phyloP scores from a whole-genome alignment of 345 rosid genomes.

The Anacardium occidentale region DNA sequence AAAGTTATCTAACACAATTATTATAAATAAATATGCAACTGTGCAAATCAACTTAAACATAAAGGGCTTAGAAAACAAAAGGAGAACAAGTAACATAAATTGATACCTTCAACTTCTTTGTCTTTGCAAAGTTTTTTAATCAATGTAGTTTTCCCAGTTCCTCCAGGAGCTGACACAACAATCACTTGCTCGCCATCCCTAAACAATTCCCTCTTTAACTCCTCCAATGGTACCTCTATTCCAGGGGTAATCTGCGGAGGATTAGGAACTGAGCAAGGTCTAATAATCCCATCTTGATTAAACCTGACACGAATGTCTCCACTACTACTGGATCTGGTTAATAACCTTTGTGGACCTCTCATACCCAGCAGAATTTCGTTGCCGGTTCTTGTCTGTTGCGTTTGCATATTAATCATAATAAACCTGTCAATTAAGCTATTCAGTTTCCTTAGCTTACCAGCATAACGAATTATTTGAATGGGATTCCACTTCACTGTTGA shows the following conservation, averaged over 20 bases:
- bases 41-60: background rate
- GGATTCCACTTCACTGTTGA: background rate
- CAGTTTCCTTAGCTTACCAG: conserved; percentile 21
- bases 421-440: conserved; percentile 15
- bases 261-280: conserved; percentile 32
- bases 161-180: conserved; percentile 54
- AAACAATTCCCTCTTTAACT: conserved; percentile 21
- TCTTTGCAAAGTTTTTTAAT: conserved; percentile 43
- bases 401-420: conserved; percentile 23
- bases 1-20: background rate
- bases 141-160: conserved; percentile 56
- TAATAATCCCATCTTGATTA: background rate
- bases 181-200: conserved; percentile 15
- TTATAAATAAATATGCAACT: background rate
- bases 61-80: no score
- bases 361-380: background rate
- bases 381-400: conserved; percentile 20
- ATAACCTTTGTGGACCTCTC: background rate
- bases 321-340: background rate
- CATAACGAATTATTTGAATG: background rate
- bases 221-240: conserved; percentile 25
- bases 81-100: background rate
- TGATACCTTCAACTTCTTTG: conserved; percentile 39
- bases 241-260: conserved; percentile 32
- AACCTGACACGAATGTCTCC: conserved; percentile 2